These are phyloP conservation scores for Striga hermonthica DNA, from an alignment of 305 asterid species.

Conservation along the genomic window DNA sequence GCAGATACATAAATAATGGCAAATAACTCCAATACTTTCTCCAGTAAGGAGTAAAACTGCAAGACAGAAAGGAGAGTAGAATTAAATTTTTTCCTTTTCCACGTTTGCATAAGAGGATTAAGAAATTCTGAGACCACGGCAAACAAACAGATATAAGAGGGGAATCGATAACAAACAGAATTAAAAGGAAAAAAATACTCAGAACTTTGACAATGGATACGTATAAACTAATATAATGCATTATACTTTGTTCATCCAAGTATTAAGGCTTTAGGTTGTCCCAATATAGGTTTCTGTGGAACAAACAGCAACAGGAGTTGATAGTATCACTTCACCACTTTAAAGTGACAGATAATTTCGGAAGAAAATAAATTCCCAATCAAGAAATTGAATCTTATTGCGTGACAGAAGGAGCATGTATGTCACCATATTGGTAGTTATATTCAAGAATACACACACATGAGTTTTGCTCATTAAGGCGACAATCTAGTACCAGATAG, in stretches of 20 bases:
- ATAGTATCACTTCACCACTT: neutral
- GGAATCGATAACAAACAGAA: neutral
- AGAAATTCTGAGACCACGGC: slow-evolving; percentile 7
- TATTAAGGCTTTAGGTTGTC: slow-evolving; percentile 1
- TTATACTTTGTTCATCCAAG: neutral
- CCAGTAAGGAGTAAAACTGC: neutral
- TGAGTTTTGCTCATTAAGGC: slow-evolving; percentile 11
- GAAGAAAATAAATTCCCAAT: neutral
- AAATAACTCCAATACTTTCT: slow-evolving; percentile 2
- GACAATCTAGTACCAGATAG: slow-evolving; percentile 25
- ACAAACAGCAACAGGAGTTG: neutral
- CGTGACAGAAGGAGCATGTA: neutral
- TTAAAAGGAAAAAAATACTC: neutral
- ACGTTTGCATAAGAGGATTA: neutral
- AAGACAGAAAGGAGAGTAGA: neutral
- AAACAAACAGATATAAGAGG: slow-evolving; percentile 7
- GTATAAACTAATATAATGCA: neutral
- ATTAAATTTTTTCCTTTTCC: neutral
- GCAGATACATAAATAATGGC: neutral
- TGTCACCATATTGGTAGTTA: neutral
- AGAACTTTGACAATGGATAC: slow-evolving; percentile 7
- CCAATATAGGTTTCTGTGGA: slow-evolving; percentile 4
- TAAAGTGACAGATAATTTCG: neutral
- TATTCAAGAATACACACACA: slow-evolving; percentile 11
- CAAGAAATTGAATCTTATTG: slow-evolving; percentile 12